Evolutionary conservation across 2,329 filamentous ascomycete genomes (phyloP), one percentile per base, ranked within the genome.

Genomic region (Fusarium sp.): DNA sequence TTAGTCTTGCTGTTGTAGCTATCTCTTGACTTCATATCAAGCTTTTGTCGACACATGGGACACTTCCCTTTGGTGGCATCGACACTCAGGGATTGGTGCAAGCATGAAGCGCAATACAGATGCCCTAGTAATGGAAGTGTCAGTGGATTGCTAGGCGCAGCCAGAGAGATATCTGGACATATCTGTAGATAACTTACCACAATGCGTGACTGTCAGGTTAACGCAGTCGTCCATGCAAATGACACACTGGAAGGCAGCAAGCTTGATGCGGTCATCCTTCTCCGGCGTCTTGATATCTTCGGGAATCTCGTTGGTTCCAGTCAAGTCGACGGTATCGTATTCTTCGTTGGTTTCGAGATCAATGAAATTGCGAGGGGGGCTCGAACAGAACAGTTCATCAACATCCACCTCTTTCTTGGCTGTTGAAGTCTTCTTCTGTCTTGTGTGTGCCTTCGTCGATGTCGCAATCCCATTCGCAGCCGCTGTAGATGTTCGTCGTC

Each of bases 181-280:
- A 51, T 23, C n/a, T n/a, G 18, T 28, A 18, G 41, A 39, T 54
- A 18, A 80, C 87, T 69, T 86, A 91, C 89, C 89, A 77, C 89
- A 91, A 77, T 90, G 87, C 4, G 89, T 91, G 46, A 90, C 85
- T 2, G 88, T 90, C 64, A 91, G 73, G 28, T 82, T 81, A 3
- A 83, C 85, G 26, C 83, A 85, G 65, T 88, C 83, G 64, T 91
- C 89, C 87, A 91, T 89, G 78, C 89, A 91, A 61, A 91, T 91
- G 44, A 89, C 87, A 66, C 89, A 91, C 77, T 90, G 87, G 49
- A 90, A 89, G 6, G 81, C 80, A 45, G 83, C 81, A 18, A 91
- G 77, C 75, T 86, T 88, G 73, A 83, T 77, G 52, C 78, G 82
- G 13, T 84, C 86, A 52, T 86, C 84, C 51, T 81, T 80, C 56